Evolutionary conservation across 352 stramenopile species (phyloP), one percentile per base, ranked within the genome.

Genomic region (Phytophthora ohioensis): DNA sequence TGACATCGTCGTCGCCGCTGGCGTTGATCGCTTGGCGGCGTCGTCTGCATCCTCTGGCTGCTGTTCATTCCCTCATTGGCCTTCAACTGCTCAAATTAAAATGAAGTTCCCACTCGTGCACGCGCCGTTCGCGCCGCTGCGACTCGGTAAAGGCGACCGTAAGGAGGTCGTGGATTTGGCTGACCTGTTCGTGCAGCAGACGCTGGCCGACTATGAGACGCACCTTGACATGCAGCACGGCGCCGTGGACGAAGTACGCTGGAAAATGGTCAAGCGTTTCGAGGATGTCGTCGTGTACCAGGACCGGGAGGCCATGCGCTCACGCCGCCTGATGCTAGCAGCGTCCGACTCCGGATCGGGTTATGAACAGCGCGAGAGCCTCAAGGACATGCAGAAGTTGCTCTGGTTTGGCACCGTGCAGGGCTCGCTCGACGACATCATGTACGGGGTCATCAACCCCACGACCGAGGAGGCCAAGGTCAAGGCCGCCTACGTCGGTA

Each of bases 181-280:
- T 10, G 64, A 75, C 30, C 35, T 82, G 39, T 79, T 84, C 45
- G 67, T 84, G 57, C 57, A 60, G 42, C 73, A 80, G 15, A 81
- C 70, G 46, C 17, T 73, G 31, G 39, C 15, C n/a, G 71, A 82
- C 54, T 81, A 77, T 39, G 77, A 84, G 55, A 61, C 43, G 5
- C 73, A 80, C 47, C 32, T 71, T 30, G 42, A 57, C 42, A 30
- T 58, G 32, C 49, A 69, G 32, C 66, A 57, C 52, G 67, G 63
- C 30, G 32, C 68, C 17, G 67, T 84, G 5, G 69, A 84, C 39
- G 67, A 78, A 32, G 36, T 51, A n/a, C 53, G 52, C 15, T 84
- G 76, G 76, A 84, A 81, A 45, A 67, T 67, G 69, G 65, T 80
- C 55, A 81, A 80, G 59, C 67, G 62, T 11, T 76, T 79, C 54